Evolutionary conservation across 768 basidiomycete genomes (phyloP).

Genomic region (Suillus americanus): DNA sequence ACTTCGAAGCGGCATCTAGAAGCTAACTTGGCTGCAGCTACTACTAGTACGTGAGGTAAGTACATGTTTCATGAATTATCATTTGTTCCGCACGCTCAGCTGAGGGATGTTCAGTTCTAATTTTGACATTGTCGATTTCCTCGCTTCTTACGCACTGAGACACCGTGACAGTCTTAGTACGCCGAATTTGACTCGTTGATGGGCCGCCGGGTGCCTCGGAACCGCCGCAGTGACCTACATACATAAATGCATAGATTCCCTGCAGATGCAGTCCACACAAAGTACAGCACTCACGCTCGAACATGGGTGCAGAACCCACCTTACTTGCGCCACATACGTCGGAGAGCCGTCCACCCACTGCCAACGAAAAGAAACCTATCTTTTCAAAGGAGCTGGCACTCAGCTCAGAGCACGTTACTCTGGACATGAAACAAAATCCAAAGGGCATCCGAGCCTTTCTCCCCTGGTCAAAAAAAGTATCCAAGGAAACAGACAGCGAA

Average conservation of each 20-base stretch:
- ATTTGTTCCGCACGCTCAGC: too few species aligned
- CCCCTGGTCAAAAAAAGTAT: conserved; percentile 32
- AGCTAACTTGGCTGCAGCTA: too few species aligned
- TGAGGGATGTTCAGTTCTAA: too few species aligned
- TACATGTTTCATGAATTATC: too few species aligned
- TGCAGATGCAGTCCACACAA: background rate
- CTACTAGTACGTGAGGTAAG: too few species aligned
- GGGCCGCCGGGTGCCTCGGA: background rate
- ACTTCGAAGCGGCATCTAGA: too few species aligned
- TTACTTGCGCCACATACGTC: conserved; percentile 16
- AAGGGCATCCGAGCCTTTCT: conserved; percentile 39
- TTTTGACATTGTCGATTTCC: too few species aligned
- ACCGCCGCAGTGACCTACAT: background rate
- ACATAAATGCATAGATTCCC: background rate
- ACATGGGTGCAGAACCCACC: background rate
- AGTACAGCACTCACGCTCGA: background rate
- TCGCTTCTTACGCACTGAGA: background rate
- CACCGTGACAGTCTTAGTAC: background rate
- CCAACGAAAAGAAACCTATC: conserved; percentile 45
- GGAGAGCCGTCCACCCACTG: conserved; percentile 42
- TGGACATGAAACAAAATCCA: background rate
- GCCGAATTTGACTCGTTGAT: background rate
- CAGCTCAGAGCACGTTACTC: background rate
- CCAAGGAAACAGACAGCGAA: conserved; percentile 18
- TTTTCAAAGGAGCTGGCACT: background rate